Evolutionary conservation across 2,329 filamentous ascomycete species (phyloP), one percentile per base, ranked within the genome.

Genomic region (Cercospora brassicicola): DNA sequence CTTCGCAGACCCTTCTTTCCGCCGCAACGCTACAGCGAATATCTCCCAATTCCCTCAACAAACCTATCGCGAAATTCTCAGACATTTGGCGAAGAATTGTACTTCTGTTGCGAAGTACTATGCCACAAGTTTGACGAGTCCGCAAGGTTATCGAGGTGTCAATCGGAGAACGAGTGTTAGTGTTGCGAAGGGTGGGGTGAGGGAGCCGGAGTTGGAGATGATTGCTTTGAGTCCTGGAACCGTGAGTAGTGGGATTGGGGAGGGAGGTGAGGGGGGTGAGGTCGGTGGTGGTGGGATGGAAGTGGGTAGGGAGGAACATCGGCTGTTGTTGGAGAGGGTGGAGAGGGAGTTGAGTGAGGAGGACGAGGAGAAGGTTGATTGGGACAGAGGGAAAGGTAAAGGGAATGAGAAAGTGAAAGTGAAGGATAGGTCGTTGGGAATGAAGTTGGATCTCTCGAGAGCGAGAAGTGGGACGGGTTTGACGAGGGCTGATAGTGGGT

Each of bases 131-230:
- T 82, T 84, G 72, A 78, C 82, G 72, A 72, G 76, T 72, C 30
- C 80, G 76, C 66, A 81, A 77, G 68, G 81, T 76, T 70, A 76
- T 75, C 61, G 81, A 68, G 81, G 81, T 2, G 77, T 79, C 63
- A 82, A 82, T 28, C 81, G 84, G 68, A 78, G 83, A 2, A 82
- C 79, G 45, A 81, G 79, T 0, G 76, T 83, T 13, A 64, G 62
- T 9, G 74, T 80, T 0, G 76, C 78, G 13, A 78, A 80, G 15
- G 82, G 82, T 1, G 78, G 75, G n/a, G 72, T 84, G 3, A 78
- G 80, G 36, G 78, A 81, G 67, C 83, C 83, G 0, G 83, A 85
- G 64, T 74, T 85, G 60, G 83, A 85, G 70, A 75, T 84, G 5
- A 61, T 84, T 31, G 66, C 69, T 2, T 55, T 67, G 20, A 45